A percentile compares a stretch with the other conserved stretches of the same genome.
Evolutionary conservation across 495 filamentous ascomycete genomes (phyloP).

Genomic region (Lasiosphaeria miniovina): DNA sequence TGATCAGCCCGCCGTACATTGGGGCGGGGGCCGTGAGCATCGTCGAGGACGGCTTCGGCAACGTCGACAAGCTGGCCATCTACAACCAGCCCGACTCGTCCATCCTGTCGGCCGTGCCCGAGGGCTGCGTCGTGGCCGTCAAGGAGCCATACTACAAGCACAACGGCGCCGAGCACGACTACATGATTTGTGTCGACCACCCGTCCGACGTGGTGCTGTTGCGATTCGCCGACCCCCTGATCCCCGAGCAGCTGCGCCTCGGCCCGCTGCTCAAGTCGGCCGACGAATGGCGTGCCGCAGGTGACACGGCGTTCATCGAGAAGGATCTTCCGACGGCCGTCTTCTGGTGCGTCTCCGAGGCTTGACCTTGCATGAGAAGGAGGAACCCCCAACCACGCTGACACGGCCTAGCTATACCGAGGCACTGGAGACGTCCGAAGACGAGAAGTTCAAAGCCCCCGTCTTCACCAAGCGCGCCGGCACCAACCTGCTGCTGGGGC

Average conservation of each 20-base stretch:
- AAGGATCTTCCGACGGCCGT: conserved; percentile 34
- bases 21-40: conserved; percentile 45
- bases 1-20: conserved; percentile 37
- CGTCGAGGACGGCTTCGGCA: conserved; percentile 49
- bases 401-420: conserved; percentile 30
- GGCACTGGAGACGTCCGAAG: conserved; percentile 22
- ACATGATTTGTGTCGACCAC: conserved; percentile 54
- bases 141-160: conserved; percentile 55
- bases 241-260: conserved; percentile 29
- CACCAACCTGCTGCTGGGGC: conserved; percentile 39
- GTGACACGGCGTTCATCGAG: conserved; percentile 34
- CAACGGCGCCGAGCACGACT: conserved; percentile 37
- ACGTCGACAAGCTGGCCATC: conserved; percentile 45
- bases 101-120: conserved; percentile 31
- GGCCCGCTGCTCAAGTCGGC: conserved; percentile 30
- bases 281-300: conserved; percentile 33
- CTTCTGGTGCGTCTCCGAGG: conserved; percentile 27
- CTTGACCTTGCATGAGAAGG: background rate
- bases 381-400: background rate
- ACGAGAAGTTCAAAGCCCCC: conserved; percentile 19
- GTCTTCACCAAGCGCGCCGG: conserved; percentile 47
- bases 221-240: conserved; percentile 21
- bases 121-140: conserved; percentile 40
- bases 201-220: conserved; percentile 42
- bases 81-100: conserved; percentile 42